A percentile compares a stretch with the other conserved stretches of the same genome.
These are phyloP conservation scores for Penicillium fimorum DNA, from an alignment of 495 filamentous ascomycete species.

Conservation along the genomic window DNA sequence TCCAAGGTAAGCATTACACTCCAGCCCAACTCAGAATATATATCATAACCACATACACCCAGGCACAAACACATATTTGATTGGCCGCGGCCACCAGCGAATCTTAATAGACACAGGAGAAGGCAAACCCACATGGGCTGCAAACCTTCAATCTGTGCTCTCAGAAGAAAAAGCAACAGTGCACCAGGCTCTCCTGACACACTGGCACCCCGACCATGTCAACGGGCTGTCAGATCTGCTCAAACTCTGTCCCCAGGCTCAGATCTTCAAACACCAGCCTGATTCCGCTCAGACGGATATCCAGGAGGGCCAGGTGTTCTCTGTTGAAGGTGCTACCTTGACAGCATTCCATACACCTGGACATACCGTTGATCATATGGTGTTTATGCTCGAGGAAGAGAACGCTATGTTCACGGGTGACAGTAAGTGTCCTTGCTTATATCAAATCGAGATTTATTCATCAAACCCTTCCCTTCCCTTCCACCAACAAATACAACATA, in stretches of 20 bases:
- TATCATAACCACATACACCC: constrained; percentile 7
- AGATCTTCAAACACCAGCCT: constrained; percentile 52
- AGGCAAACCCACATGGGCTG: constrained; percentile 59
- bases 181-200: constrained; percentile 68
- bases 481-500: background rate
- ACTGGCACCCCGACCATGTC: constrained; percentile 88
- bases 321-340: constrained; percentile 72
- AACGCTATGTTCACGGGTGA: constrained; percentile 91
- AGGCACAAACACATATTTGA: constrained; percentile 85
- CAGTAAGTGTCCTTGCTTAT: constrained; percentile 49
- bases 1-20: constrained; percentile 44
- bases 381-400: constrained; percentile 66
- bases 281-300: constrained; percentile 48
- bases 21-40: background rate
- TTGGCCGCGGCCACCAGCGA: constrained; percentile 65
- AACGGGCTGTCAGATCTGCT: constrained; percentile 69
- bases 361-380: constrained; percentile 85
- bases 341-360: constrained; percentile 77
- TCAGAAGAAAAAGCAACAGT: constrained; percentile 63
- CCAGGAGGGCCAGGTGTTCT: constrained; percentile 68
- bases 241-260: constrained; percentile 54
- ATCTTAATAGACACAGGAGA: constrained; percentile 81
- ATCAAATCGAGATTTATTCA: background rate
- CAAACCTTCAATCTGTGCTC: constrained; percentile 60
- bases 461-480: background rate